A percentile compares a stretch with the other conserved stretches of the same genome.
phyloP scores from a whole-genome alignment of 371 early-diverging fungal species.

The Rhizopus microsporus region DNA sequence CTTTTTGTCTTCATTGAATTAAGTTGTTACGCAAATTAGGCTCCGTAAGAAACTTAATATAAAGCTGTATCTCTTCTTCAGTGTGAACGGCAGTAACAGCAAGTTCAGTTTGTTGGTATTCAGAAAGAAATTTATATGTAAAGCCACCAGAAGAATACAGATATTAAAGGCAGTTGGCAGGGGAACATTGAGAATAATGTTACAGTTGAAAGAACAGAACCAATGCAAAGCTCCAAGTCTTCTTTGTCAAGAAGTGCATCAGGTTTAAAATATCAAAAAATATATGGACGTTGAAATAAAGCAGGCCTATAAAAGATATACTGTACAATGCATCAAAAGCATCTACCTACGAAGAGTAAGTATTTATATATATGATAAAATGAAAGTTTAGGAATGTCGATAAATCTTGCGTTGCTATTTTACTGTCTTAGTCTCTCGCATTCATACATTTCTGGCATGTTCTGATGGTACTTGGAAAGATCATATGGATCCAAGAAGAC shows the following conservation, averaged over 20 bases:
- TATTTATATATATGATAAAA: slow-evolving; percentile 12
- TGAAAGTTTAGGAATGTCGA: slow-evolving; percentile 11
- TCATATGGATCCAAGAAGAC: slow-evolving; percentile 3
- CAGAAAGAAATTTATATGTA: no score
- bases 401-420: slow-evolving; percentile 10
- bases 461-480: slow-evolving; percentile 7
- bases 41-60: no score
- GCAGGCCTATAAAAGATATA: slow-evolving; percentile 13
- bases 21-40: no score
- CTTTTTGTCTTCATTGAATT: no score
- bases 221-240: slow-evolving; percentile 7
- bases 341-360: slow-evolving; percentile 9
- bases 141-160: no score
- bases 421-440: slow-evolving; percentile 10
- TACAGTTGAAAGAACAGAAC: slow-evolving; percentile 7
- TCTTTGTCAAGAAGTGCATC: slow-evolving; percentile 6
- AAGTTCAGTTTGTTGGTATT: no score
- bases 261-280: slow-evolving; percentile 5
- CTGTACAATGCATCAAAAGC: slow-evolving; percentile 7
- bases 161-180: slow-evolving; percentile 10
- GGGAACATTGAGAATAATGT: slow-evolving; percentile 2
- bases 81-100: no score
- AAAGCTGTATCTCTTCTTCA: no score
- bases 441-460: slow-evolving; percentile 7
- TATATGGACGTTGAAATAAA: slow-evolving; percentile 12